Evolutionary conservation across 192 early-diverging fungal genomes (phyloP), one percentile per base, ranked within the genome.

Genomic region (Blastocladiella britannica): DNA sequence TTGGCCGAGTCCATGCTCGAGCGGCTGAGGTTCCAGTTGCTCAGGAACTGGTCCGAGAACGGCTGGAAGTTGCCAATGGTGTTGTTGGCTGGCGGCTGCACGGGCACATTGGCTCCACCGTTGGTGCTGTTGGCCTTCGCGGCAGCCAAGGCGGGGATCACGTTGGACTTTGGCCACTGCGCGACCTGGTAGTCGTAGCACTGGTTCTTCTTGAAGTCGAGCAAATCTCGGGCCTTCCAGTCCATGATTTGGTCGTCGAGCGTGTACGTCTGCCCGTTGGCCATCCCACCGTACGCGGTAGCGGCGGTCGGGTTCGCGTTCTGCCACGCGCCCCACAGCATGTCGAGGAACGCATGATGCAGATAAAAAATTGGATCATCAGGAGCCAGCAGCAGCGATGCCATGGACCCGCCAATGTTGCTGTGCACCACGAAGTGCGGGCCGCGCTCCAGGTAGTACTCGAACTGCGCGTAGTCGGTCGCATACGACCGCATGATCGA

Each of bases 351-450:
- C 28, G 63, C 62, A 58, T 75, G 73, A 57, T 72, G 67, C 12
- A 75, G 55, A 37, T 55, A 75, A 58, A 75, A 75, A 25, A 72
- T 54, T 15, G 70, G 70, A 29, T 75, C 73, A 58, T 63, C 62
- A 43, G 67, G 28, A 23, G 63, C 61, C 57, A 28, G 53, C 5
- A 9, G 60, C 55, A 67, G 59, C 23, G 28, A 53, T 24, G 29
- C 53, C 62, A 62, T 58, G 62, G 64, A 64, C 23, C 57, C 60
- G 28, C 60, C 60, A 24, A 61, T 61, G 28, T 24, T 51, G 9
- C 9, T 29, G 47, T 61, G 72, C 0, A 74, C 56, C 15, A 57
- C 31, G 47, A 27, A 56, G 53, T 74, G 72, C 9, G 57, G 58
- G n/a, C 54, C 54, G 52, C 54, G 26, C 54, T 71, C 58, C 12